phyloP scores from a whole-genome alignment of 169 alveolate genomes.

The Eimeria necatrix region DNA sequence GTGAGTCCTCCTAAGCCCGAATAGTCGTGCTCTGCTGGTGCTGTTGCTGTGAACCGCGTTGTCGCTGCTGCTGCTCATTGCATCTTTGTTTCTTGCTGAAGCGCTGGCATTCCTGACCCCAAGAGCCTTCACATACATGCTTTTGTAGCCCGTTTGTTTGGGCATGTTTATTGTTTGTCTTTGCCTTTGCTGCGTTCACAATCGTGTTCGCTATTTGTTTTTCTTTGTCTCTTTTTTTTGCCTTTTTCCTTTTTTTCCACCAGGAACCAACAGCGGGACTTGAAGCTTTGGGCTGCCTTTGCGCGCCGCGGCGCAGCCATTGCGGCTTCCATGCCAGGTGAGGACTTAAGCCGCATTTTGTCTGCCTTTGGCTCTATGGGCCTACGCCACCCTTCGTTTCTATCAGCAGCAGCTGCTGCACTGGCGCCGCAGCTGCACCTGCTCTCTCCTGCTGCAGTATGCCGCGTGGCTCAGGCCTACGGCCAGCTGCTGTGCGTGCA shows the following conservation, averaged over 20 bases:
- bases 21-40: neutral
- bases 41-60: neutral
- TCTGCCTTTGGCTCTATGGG: slow-evolving; percentile 12
- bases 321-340: slow-evolving; percentile 5
- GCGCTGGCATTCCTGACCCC: neutral
- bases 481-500: slow-evolving; percentile 37
- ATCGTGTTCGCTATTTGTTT: neutral
- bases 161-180: neutral
- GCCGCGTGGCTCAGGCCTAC: slow-evolving; percentile 23
- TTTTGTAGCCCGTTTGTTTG: neutral
- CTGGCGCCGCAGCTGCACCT: slow-evolving; percentile 37
- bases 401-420: slow-evolving; percentile 17
- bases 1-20: neutral
- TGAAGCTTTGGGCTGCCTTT: neutral
- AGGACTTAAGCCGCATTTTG: neutral
- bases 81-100: neutral
- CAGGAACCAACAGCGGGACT: neutral
- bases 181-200: neutral
- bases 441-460: slow-evolving; percentile 20
- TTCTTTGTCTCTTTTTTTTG: neutral
- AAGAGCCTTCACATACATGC: neutral
- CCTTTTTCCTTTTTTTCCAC: neutral
- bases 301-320: slow-evolving; percentile 20
- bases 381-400: neutral
- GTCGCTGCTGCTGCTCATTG: neutral